phyloP scores from a whole-genome alignment of 176 grass and related monocot species.

The Triticum timopheevii region DNA sequence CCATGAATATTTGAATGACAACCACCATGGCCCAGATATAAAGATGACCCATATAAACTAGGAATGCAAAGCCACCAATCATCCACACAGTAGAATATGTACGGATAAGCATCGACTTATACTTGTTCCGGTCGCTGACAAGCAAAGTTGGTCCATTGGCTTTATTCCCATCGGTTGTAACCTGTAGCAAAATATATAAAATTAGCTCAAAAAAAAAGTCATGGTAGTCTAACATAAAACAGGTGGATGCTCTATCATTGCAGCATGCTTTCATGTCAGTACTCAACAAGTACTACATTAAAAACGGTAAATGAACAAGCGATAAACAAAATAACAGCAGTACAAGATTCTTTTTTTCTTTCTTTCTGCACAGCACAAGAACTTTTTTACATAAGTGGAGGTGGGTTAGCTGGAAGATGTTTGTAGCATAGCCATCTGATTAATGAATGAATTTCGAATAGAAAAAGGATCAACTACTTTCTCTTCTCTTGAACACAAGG shows the following conservation, averaged over 20 bases:
- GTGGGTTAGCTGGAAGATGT: neutral
- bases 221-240: neutral
- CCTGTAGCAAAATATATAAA: slow-evolving; percentile 40
- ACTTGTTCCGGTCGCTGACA: slow-evolving; percentile 87
- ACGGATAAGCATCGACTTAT: slow-evolving; percentile 97
- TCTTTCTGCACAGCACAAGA: neutral
- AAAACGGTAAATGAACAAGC: neutral
- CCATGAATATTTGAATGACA: slow-evolving; percentile 98
- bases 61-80: slow-evolving; percentile 71
- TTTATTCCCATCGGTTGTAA: slow-evolving; percentile 61
- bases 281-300: neutral
- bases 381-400: too few relatives aligned
- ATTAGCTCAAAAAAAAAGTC: neutral
- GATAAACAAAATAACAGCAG: neutral
- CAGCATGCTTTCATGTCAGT: neutral
- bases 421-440: neutral
- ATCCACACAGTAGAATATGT: slow-evolving; percentile 97
- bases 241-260: neutral
- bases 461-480: neutral
- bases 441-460: neutral
- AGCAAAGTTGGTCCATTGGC: slow-evolving; percentile 64
- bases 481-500: neutral
- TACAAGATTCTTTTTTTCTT: neutral
- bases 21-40: slow-evolving; percentile 99
- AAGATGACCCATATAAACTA: slow-evolving; percentile 92